Percentiles rank a stretch among this genome's conserved stretches.
Conservation (phyloP, 257 asterid genomes). For the Perilla frutescens region DNA sequence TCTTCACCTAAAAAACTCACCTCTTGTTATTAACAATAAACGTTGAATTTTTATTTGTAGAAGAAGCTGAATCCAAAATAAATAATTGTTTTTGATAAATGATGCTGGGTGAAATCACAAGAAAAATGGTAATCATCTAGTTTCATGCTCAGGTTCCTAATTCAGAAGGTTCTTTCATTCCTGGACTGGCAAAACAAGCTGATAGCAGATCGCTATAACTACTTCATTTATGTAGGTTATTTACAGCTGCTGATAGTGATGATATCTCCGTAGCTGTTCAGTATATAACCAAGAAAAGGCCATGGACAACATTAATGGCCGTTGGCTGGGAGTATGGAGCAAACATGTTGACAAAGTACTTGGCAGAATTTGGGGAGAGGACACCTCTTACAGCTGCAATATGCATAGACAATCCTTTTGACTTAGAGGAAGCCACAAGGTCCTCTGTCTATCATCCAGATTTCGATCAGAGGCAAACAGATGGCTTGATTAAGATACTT, state of each 20-base stretch:
- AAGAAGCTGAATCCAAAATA: constrained; percentile 6
- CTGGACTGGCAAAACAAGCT: constrained; percentile 56
- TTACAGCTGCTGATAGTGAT: constrained; percentile 99
- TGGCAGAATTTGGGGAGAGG: constrained; percentile 86
- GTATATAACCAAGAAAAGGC: constrained; percentile 76
- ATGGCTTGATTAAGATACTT: constrained; percentile 80
- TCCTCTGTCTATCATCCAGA: constrained; percentile 53
- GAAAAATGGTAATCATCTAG: constrained; percentile 21
- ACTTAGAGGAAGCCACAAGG: constrained; percentile 84
- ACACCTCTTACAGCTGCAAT: constrained; percentile 94
- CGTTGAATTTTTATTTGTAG: background rate
- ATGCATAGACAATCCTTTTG: constrained; percentile 95
- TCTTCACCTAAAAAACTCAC: background rate
- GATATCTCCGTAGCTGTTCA: constrained; percentile 86
- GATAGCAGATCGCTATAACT: constrained; percentile 58
- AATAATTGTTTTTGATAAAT: constrained; percentile 26
- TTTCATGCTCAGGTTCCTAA: constrained; percentile 40
- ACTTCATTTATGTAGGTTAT: constrained; percentile 88
- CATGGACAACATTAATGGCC: constrained; percentile 90
- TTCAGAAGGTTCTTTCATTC: constrained; percentile 37
- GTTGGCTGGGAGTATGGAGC: constrained; percentile 99
- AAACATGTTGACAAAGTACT: constrained; percentile 94
- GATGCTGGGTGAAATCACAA: constrained; percentile 10
- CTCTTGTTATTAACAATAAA: background rate
- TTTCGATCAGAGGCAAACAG: constrained; percentile 61